phyloP scores from a whole-genome alignment of 768 basidiomycete species.

The Pholiota molesta region DNA sequence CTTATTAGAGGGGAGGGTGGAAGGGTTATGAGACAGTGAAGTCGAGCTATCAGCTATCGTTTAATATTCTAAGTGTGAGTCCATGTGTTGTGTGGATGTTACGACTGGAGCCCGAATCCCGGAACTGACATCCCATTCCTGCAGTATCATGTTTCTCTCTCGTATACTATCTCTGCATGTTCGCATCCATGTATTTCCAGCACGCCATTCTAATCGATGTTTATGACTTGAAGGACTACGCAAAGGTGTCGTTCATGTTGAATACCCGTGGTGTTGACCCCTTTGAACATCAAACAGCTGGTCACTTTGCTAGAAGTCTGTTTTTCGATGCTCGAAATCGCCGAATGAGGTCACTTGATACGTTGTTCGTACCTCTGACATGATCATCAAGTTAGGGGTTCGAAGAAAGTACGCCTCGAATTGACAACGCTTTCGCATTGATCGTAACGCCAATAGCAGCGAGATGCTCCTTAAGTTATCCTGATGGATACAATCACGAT shows the following conservation, averaged over 20 bases:
- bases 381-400: neutral
- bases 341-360: too few species aligned
- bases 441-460: neutral
- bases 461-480: neutral
- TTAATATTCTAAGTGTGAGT: conserved; percentile 8
- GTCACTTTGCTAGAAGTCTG: too few species aligned
- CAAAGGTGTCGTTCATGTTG: neutral
- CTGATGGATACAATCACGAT: too few species aligned
- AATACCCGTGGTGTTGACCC: neutral
- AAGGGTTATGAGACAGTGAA: conserved; percentile 16
- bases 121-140: neutral
- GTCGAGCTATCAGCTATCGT: neutral
- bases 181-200: neutral
- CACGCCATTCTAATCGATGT: neutral
- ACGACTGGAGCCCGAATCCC: neutral
- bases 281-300: neutral
- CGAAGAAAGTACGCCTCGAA: neutral
- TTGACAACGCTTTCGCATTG: neutral
- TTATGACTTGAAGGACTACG: neutral
- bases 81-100: neutral
- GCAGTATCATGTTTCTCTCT: conserved; percentile 7
- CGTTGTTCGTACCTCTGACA: neutral
- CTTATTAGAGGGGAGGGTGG: conserved; percentile 47
- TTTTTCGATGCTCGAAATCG: too few species aligned
- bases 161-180: neutral